Base-by-base conservation (phyloP, 192 early-diverging fungal genomes). In the Coemansia sp. region DNA sequence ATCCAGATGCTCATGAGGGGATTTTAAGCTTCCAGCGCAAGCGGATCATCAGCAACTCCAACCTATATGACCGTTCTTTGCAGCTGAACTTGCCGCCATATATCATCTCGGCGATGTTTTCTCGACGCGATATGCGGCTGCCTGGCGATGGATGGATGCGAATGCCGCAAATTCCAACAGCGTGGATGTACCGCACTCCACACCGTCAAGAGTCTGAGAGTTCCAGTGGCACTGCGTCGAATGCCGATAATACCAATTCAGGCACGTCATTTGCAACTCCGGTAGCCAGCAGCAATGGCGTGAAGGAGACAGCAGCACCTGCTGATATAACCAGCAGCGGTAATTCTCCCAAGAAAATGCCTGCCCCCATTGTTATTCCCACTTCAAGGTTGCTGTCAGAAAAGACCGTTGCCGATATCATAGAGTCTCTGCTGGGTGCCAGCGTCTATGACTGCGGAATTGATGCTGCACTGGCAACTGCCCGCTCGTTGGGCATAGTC, bases 381-480 rank as follows among this genome's bases (percentile, higher is more conserved):
- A 66, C 52, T n/a, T 23, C 15, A 16, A 61, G 57, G 11, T 26
- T 46, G 37, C 74, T 94, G n/a, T 88, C 88, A 4, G 86, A 92
- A 53, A 96, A 96, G 46, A 84, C 86, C 0, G 61, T 93, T 26
- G 94, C 94, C 0, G 94, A 96, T 76, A 67, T 87, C 31, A 79
- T 96, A 1, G 94, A 96, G 61, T 85, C 94, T 0, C 71, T 88
- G 6, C 63, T 96, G 15, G 94, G 92, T 0, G 94, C 88, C 0
- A 79, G 88, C 0, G 85, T 83, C 44, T 47, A 89, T 5, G 81
- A 83, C 31, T 79, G 81, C 33, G 81, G 84, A 3, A 45, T 79
- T 4, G 75, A 74, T 16, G 67, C 62, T 3, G 88, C 82, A 0
- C 57, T 90, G 18, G 49, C 57, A 14, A 65, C 77, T 3, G 85